Percentiles rank a stretch among this genome's conserved stretches.
phyloP scores from a whole-genome alignment of 108 stramenopile species.

The Skeletonema menzelii region DNA sequence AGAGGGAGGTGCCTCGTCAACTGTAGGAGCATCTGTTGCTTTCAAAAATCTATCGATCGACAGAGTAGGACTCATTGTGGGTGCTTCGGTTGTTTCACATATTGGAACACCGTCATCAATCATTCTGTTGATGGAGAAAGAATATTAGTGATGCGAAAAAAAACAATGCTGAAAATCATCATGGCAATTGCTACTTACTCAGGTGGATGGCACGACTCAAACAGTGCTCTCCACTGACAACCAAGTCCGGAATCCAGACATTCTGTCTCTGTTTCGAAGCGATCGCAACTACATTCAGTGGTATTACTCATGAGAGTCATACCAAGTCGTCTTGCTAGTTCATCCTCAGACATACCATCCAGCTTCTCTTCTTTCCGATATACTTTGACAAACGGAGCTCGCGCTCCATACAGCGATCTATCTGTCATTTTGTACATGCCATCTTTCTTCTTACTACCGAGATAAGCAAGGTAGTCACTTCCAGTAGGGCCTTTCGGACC shows the following conservation, averaged over 20 bases:
- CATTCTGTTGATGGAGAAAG: constrained; percentile 25
- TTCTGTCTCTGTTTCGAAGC: constrained; percentile 49
- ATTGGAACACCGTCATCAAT: constrained; percentile 60
- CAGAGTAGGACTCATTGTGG: constrained; percentile 54
- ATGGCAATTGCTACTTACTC: constrained; percentile 33
- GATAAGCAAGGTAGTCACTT: constrained; percentile 50
- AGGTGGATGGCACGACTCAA: constrained; percentile 51
- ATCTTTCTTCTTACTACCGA: constrained; percentile 41
- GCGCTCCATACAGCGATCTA: constrained; percentile 59
- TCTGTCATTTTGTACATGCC: constrained; percentile 65
- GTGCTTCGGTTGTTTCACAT: constrained; percentile 47
- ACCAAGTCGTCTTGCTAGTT: constrained; percentile 30
- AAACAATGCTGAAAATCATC: constrained; percentile 26
- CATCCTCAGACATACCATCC: constrained; percentile 59
- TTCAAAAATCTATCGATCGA: constrained; percentile 31
- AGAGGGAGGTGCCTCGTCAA: background rate
- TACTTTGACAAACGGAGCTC: constrained; percentile 57
- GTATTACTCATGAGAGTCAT: constrained; percentile 34
- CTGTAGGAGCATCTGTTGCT: constrained; percentile 43
- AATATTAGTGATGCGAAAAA: constrained; percentile 19
- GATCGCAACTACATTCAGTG: constrained; percentile 60
- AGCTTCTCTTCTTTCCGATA: constrained; percentile 59
- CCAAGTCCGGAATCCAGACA: constrained; percentile 48
- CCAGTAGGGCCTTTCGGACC: constrained; percentile 45
- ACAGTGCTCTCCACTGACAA: constrained; percentile 21